These are phyloP conservation scores for Cryptomeria japonica DNA, from an alignment of 75 land plant genomes.

Conservation along the genomic window DNA sequence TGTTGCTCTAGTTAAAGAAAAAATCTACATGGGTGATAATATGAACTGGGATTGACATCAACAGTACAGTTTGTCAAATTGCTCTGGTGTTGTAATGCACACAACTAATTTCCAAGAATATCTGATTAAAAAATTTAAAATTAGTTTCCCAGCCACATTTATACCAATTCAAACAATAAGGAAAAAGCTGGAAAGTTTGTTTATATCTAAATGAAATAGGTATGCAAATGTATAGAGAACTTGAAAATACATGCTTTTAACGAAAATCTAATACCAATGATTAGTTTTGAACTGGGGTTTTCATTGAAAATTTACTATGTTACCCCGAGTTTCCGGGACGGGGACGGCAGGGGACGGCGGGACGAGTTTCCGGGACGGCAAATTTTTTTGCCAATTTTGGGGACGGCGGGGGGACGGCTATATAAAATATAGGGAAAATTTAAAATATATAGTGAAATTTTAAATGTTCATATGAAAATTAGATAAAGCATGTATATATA, in stretches of 20 bases:
- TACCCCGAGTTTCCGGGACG: no score
- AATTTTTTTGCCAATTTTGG: no score
- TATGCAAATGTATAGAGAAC: not conserved
- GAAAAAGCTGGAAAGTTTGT: not conserved
- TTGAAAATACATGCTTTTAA: not conserved
- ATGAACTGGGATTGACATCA: not conserved
- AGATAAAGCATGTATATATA: no score
- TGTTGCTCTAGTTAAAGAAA: not conserved
- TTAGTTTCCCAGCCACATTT: not conserved
- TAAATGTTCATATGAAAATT: no score
- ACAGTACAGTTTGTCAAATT: not conserved
- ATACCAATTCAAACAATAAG: not conserved
- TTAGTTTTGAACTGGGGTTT: not conserved
- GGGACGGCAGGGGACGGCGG: no score
- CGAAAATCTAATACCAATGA: not conserved
- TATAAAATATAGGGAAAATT: no score
- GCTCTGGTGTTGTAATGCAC: not conserved
- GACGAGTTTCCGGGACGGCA: no score
- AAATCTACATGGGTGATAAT: not conserved
- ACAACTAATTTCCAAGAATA: not conserved
- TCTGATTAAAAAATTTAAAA: not conserved
- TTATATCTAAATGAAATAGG: not conserved
- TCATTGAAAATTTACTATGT: not conserved
- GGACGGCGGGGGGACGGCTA: no score
- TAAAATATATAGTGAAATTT: no score